Evolutionary conservation across 768 basidiomycete species (phyloP).

Genomic region (Agaricus bisporus): DNA sequence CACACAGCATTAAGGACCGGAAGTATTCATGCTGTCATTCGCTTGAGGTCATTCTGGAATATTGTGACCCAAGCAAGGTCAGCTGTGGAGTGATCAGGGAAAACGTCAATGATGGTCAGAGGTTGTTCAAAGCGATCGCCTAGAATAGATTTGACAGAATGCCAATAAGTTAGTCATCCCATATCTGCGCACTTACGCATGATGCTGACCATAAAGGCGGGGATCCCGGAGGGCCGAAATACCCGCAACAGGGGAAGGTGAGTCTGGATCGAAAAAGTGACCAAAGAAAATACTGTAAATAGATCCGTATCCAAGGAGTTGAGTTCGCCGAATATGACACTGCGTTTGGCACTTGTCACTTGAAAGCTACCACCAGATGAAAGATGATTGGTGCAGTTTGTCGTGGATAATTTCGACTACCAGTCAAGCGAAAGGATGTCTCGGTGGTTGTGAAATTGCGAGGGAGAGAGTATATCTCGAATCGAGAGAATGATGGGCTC

Average conservation of each 20-base stretch:
- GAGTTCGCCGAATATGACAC: not conserved
- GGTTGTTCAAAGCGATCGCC: not conserved
- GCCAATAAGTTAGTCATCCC: not conserved
- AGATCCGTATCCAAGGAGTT: conserved; percentile 3
- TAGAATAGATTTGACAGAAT: not conserved
- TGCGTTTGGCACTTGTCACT: too few relatives aligned
- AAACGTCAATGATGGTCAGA: not conserved
- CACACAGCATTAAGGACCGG: not conserved
- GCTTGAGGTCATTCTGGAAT: not conserved
- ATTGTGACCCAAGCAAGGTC: not conserved
- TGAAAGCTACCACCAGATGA: too few relatives aligned
- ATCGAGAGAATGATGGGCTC: not conserved
- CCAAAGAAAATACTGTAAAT: not conserved
- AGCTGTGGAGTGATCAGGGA: not conserved
- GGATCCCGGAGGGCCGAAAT: not conserved
- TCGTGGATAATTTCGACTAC: too few relatives aligned
- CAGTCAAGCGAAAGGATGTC: not conserved
- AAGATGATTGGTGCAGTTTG: too few relatives aligned
- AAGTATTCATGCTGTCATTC: not conserved
- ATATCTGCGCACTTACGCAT: not conserved
- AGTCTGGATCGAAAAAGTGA: not conserved
- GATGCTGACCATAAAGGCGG: not conserved
- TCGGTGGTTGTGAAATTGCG: not conserved
- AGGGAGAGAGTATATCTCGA: not conserved
- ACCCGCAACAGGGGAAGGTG: not conserved